Conservation (phyloP, 352 stramenopile species). For the Blastocystis sp. region DNA sequence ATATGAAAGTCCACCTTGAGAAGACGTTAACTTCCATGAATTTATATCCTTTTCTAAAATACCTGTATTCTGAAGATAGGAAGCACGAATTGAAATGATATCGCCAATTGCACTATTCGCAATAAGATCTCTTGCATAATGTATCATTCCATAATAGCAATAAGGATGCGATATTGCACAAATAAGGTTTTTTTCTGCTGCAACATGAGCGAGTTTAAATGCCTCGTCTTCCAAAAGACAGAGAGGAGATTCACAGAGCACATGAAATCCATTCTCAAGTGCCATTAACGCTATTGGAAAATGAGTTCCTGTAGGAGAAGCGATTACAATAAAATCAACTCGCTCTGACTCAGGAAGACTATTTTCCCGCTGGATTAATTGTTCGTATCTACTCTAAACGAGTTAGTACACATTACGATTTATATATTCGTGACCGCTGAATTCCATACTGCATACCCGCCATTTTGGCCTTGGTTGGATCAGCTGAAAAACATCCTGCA, state of each 20-base stretch:
- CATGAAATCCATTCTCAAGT: constrained; percentile 22
- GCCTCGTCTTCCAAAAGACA: constrained; percentile 39
- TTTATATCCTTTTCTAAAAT: background rate
- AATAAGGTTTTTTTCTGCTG: constrained; percentile 16
- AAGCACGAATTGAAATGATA: background rate
- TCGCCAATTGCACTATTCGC: constrained; percentile 30
- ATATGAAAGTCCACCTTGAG: background rate
- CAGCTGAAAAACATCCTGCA: constrained; percentile 26
- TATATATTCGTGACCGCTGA: constrained; percentile 43
- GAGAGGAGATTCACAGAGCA: constrained; percentile 38
- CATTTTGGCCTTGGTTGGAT: constrained; percentile 6
- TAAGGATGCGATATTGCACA: constrained; percentile 17
- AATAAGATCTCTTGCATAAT: constrained; percentile 25
- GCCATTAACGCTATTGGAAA: background rate
- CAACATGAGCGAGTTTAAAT: background rate
- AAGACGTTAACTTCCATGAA: background rate
- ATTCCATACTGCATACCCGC: constrained; percentile 4
- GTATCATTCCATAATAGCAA: constrained; percentile 9
- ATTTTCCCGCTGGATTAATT: constrained; percentile 24
- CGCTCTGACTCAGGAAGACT: constrained; percentile 30
- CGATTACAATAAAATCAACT: background rate
- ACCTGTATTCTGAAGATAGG: constrained; percentile 17
- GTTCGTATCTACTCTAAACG: background rate
- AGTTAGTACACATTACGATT: background rate
- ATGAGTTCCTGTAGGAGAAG: background rate